Evolutionary conservation across 1,284 basidiomycete species (phyloP).

Genomic region (Cryptococcus depauperatus): DNA sequence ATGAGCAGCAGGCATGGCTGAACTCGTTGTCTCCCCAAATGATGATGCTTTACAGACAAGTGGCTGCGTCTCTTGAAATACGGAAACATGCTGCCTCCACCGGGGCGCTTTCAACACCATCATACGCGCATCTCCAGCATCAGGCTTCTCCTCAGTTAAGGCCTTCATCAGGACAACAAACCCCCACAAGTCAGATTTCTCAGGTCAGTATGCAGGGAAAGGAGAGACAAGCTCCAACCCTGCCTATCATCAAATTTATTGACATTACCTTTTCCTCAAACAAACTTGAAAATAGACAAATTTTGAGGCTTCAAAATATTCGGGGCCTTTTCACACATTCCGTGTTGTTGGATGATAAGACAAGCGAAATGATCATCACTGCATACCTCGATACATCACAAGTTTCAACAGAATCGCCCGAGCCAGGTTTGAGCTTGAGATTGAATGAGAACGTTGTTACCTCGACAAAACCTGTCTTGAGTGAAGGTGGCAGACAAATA

Average conservation of each 20-base stretch:
- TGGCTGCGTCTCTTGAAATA: conserved; percentile 28
- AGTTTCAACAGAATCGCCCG: conserved; percentile 3
- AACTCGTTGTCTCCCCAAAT: conserved; percentile 26
- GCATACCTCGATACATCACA: conserved; percentile 21
- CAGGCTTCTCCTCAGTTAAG: background rate
- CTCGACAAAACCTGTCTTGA: conserved; percentile 17
- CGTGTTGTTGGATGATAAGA: conserved; percentile 27
- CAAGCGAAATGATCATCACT: conserved; percentile 35
- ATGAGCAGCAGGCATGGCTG: conserved; percentile 38
- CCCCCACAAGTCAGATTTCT: background rate
- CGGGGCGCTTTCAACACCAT: background rate
- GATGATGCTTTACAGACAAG: conserved; percentile 28
- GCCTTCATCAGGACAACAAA: background rate
- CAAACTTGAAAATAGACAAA: conserved; percentile 12
- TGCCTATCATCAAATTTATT: conserved; percentile 27
- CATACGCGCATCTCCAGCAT: background rate
- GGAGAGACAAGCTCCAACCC: conserved; percentile 19
- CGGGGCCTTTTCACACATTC: conserved; percentile 38
- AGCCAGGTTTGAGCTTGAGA: conserved; percentile 25
- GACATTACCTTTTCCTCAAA: conserved; percentile 12
- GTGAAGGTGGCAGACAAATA: conserved; percentile 9
- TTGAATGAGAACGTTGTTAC: conserved; percentile 30
- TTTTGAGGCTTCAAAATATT: conserved; percentile 35
- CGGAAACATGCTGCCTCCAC: conserved; percentile 11
- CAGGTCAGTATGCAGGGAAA: conserved; percentile 2